Evolutionary conservation across 768 basidiomycete species (phyloP).

Genomic region (Tricholoma bakamatsutake): DNA sequence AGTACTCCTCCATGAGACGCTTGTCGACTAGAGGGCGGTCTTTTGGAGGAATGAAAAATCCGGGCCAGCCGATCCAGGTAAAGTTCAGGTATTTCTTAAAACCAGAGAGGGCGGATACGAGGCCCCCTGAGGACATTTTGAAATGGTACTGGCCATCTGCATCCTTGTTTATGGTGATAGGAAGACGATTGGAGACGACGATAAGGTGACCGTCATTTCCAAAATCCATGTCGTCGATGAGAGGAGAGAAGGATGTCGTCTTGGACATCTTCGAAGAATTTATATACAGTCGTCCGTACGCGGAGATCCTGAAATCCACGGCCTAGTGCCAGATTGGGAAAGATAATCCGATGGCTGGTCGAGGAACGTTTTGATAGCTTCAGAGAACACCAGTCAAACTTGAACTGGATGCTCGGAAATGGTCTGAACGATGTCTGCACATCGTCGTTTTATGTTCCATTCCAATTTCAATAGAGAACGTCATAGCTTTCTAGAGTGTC

Average conservation of each 20-base stretch:
- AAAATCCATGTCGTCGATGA: slow-evolving; percentile 37
- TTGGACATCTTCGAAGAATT: slow-evolving; percentile 14
- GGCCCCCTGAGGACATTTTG: slow-evolving; percentile 98
- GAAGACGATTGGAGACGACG: slow-evolving; percentile 93
- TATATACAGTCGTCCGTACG: slow-evolving; percentile 6
- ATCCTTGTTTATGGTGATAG: slow-evolving; percentile 94
- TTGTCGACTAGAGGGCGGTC: slow-evolving; percentile 90
- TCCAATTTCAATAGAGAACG: background rate
- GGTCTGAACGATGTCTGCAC: background rate
- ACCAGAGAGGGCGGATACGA: slow-evolving; percentile 93
- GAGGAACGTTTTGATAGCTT: slow-evolving; percentile 23
- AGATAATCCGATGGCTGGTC: slow-evolving; percentile 22
- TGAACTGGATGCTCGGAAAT: background rate
- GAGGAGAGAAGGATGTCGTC: slow-evolving; percentile 21
- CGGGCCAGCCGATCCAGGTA: slow-evolving; percentile 97
- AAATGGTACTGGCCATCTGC: slow-evolving; percentile 91
- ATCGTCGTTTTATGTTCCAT: background rate
- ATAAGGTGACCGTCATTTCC: slow-evolving; percentile 68
- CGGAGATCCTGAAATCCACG: slow-evolving; percentile 18
- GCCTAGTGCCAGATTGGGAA: slow-evolving; percentile 29
- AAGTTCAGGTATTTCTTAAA: slow-evolving; percentile 98
- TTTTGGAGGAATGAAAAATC: slow-evolving; percentile 88
- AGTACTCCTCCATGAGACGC: slow-evolving; percentile 90
- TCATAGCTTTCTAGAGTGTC: background rate
- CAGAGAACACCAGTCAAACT: slow-evolving; percentile 5